Evolutionary conservation across 2,329 filamentous ascomycete species (phyloP), one percentile per base, ranked within the genome.

Genomic region (Aspergillus fumigatus): DNA sequence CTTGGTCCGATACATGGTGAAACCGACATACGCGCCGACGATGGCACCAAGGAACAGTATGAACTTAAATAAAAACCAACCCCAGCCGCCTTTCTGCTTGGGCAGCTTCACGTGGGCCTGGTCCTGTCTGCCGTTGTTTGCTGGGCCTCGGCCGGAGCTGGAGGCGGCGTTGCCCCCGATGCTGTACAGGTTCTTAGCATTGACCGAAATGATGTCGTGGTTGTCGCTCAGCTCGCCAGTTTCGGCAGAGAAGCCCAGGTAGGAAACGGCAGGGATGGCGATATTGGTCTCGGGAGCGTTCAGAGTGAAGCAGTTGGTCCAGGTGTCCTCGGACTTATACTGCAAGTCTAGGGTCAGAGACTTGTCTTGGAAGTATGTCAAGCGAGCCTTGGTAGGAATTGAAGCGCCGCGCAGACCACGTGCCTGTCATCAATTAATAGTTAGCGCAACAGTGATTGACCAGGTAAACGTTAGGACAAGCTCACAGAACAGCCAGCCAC

Each of bases 311-410:
- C 94, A 99, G 57, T 87, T 80, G 60, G 86, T 87, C 93, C 93
- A 99, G 68, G 92, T 85, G 70, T 88, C 87, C 71, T 95, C 91
- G 51, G 82, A 80, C 82, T 95, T 97, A 83, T 97, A 99, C 79
- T 95, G 91, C 57, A 99, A 82, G 71, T 97, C 92, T 61, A 99
- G 83, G 68, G 88, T 89, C 70, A 99, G 82, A 63, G 86, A 88
- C 78, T 96, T 92, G 78, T 99, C 94, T 79, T 95, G 90, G 81
- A 97, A 96, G 81, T 97, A 97, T 52, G 92, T 97, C 64, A 99
- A 79, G 67, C 86, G 88, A 63, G 92, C 84, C 78, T 92, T 95
- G 63, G 92, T 96, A 23, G 93, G 87, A 56, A 92, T 77, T 54
- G 81, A 83, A 58, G 89, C 82, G 68, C 91, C 89, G 67, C 94